Evolutionary conservation across 495 filamentous ascomycete species (phyloP).

Genomic region (Trichoderma erinaceum): DNA sequence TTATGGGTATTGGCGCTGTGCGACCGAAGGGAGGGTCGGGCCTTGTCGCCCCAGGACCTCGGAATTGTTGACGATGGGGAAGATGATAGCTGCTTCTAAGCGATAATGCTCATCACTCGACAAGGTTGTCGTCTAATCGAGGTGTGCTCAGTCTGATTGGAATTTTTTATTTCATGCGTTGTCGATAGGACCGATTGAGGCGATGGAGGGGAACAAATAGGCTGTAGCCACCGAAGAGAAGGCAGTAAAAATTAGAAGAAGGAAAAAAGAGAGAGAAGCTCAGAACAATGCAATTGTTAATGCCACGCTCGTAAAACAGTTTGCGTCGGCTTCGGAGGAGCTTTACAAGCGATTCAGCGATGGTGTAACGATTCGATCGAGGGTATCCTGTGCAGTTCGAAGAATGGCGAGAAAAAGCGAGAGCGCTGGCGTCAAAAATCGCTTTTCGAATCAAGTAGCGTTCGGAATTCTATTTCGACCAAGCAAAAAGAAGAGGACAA

Average conservation of each 20-base stretch:
- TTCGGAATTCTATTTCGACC: neutral
- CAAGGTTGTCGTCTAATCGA: neutral
- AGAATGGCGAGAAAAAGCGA: neutral
- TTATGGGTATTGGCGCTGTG: conserved; percentile 30
- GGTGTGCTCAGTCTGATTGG: neutral
- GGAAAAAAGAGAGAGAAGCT: neutral
- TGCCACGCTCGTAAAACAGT: neutral
- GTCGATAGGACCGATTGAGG: neutral
- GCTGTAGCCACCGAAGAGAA: neutral
- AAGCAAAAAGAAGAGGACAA: neutral
- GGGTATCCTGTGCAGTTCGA: neutral
- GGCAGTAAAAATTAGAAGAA: neutral
- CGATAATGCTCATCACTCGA: neutral
- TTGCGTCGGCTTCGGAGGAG: conserved; percentile 5
- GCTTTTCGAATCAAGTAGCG: neutral
- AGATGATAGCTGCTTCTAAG: neutral
- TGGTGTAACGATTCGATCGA: conserved; percentile 10
- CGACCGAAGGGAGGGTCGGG: conserved; percentile 12
- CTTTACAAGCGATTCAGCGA: neutral
- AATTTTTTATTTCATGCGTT: neutral
- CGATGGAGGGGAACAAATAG: neutral
- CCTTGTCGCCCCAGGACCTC: conserved; percentile 10
- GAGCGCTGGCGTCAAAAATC: neutral
- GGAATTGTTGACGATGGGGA: neutral
- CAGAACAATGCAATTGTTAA: neutral